These are phyloP conservation scores for Knoxdaviesia proteae DNA, from an alignment of 2,329 filamentous ascomycete species.

Conservation along the genomic window DNA sequence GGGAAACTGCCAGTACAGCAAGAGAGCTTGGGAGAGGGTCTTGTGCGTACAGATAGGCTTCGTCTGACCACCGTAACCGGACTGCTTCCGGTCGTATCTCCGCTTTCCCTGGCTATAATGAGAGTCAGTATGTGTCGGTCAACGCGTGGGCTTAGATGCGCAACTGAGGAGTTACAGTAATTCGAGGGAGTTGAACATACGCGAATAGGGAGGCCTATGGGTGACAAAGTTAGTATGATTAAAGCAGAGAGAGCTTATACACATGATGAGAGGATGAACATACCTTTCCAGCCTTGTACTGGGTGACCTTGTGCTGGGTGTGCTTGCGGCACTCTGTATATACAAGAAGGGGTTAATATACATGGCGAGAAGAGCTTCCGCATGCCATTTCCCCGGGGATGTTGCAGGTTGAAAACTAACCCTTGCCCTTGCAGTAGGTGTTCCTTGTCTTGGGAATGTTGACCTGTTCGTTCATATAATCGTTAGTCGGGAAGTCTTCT, in stretches of 20 bases:
- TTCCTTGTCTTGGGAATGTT: slow-evolving; percentile 96
- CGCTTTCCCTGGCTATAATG: slow-evolving; percentile 66
- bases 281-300: slow-evolving; percentile 94
- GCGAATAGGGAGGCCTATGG: slow-evolving; percentile 69
- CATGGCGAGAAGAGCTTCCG: too few relatives aligned
- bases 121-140: background rate
- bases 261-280: slow-evolving; percentile 6
- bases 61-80: slow-evolving; percentile 99
- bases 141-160: background rate
- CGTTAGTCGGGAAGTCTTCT: too few relatives aligned
- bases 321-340: slow-evolving; percentile 58
- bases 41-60: slow-evolving; percentile 60
- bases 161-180: background rate
- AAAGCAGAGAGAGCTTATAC: background rate
- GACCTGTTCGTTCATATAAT: slow-evolving; percentile 35
- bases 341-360: too few relatives aligned
- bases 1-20: too few relatives aligned
- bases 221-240: background rate
- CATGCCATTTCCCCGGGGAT: too few relatives aligned
- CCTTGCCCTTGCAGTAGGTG: slow-evolving; percentile 92
- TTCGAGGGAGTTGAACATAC: slow-evolving; percentile 4
- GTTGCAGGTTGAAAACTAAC: too few relatives aligned
- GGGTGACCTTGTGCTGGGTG: slow-evolving; percentile 81
- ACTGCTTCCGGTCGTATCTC: slow-evolving; percentile 98
- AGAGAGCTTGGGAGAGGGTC: background rate